Evolutionary conservation across 352 stramenopile species (phyloP), one percentile per base, ranked within the genome.

Genomic region (Pythium dissimile): DNA sequence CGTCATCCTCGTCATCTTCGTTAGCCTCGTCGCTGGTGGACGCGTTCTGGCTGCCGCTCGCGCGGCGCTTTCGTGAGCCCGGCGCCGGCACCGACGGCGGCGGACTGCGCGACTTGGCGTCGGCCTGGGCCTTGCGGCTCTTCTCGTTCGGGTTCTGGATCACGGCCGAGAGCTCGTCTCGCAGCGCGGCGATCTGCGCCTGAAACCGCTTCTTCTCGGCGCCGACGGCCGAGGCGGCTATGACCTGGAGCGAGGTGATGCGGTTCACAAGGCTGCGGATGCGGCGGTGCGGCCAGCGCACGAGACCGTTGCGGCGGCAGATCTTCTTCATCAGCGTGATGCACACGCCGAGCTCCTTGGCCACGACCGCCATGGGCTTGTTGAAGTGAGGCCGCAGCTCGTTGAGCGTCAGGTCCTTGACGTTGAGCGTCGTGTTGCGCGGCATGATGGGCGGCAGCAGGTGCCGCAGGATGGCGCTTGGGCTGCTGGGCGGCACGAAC

Each of bases 281-380:
- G 26, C 79, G 77, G 39, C 84, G 75, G 49, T 93, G 84, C n/a
- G 84, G 84, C 84, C 84, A 93, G 9, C 84, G 84, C 39, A 80
- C 64, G 43, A 93, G 75, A 9, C 84, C 84, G 56, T 93, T 93
- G 55, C 78, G 77, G 31, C 84, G 80, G 47, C 84, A 93, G 47
- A 93, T 93, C 47, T 93, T 93, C 69, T 93, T 93, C 77, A 93
- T 89, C 43, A 93, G 67, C 42, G 84, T 93, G 64, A 93, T 91
- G 50, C 84, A 93, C 23, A 93, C 80, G 28, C 84, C 84, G 45
- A 93, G 66, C 44, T 91, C 84, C 49, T 93, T 89, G 20, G 80
- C 84, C 9, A 93, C 84, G 8, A 82, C 77, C 1, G 81, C 76
- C 80, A 93, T 91, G 6, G 84, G 84, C 48, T 91, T 91, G 66